These are phyloP conservation scores for Coelastrella sp. DNA, from an alignment of 139 green algal species.

Conservation along the genomic window DNA sequence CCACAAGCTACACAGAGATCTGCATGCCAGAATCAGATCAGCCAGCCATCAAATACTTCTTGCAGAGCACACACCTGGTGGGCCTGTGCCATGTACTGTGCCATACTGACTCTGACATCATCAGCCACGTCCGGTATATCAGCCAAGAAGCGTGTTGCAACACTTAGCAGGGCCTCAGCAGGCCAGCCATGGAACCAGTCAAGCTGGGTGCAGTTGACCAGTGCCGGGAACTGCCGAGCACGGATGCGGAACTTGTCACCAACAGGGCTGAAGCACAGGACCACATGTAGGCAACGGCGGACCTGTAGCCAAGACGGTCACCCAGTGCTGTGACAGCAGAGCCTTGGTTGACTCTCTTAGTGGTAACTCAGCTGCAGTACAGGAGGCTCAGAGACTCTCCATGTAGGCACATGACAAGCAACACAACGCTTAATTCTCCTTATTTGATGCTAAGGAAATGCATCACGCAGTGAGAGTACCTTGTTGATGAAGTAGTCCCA, in stretches of 20 bases:
- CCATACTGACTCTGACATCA: constrained; percentile 76
- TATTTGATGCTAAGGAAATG: not conserved
- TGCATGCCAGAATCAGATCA: not conserved
- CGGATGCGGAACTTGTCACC: constrained; percentile 91
- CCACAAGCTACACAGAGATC: not conserved
- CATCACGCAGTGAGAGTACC: constrained; percentile 47
- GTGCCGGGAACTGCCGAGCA: constrained; percentile 89
- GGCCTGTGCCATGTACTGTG: constrained; percentile 90
- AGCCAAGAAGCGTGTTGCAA: constrained; percentile 83
- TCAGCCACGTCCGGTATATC: constrained; percentile 78
- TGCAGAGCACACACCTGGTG: constrained; percentile 58
- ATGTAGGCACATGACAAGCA: not conserved
- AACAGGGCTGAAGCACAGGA: constrained; percentile 93
- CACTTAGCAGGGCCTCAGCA: constrained; percentile 83
- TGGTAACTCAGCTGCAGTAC: not conserved
- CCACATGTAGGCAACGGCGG: constrained; percentile 86
- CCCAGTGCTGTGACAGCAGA: not conserved
- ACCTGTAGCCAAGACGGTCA: constrained; percentile 56
- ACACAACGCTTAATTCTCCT: not conserved
- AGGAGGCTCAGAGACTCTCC: not conserved
- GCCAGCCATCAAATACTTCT: not conserved
- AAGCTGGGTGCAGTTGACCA: constrained; percentile 82
- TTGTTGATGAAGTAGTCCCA: constrained; percentile 95
- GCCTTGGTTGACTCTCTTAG: too few species aligned
- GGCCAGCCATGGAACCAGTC: constrained; percentile 93